phyloP scores from a whole-genome alignment of 1,284 basidiomycete species.

The Malassezia brasiliensis region DNA sequence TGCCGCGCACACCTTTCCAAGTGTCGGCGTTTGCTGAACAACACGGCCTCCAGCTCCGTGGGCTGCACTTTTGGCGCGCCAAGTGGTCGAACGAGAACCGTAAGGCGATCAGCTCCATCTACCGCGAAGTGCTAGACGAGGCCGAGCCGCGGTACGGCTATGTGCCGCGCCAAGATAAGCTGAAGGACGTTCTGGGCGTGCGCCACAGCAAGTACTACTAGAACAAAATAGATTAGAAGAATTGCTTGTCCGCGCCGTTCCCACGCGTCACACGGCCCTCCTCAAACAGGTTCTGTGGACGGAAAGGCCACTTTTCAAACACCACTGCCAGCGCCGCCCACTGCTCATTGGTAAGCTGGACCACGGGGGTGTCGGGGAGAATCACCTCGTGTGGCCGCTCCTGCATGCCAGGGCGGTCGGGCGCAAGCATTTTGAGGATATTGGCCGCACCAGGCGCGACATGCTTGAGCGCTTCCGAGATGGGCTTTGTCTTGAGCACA shows the following conservation, averaged over 20 bases:
- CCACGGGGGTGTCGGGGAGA: constrained; percentile 25
- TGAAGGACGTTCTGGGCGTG: constrained; percentile 14
- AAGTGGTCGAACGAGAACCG: constrained; percentile 56
- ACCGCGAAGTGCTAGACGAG: constrained; percentile 55
- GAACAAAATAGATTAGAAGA: background rate
- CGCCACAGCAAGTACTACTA: constrained; percentile 20
- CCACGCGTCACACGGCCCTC: constrained; percentile 25
- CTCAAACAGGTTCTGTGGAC: constrained; percentile 31
- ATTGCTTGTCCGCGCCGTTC: constrained; percentile 17
- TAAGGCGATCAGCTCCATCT: constrained; percentile 59
- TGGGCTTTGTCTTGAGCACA: constrained; percentile 26
- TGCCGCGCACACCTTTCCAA: constrained; percentile 55
- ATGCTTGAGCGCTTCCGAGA: constrained; percentile 32
- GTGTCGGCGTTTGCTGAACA: constrained; percentile 58
- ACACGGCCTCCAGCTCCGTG: constrained; percentile 56
- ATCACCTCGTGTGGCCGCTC: constrained; percentile 22
- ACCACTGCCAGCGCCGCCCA: constrained; percentile 35
- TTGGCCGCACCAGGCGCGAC: constrained; percentile 38
- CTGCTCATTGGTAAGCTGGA: constrained; percentile 32
- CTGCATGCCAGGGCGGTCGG: constrained; percentile 20
- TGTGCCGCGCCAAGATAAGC: constrained; percentile 6
- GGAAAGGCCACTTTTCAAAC: constrained; percentile 46
- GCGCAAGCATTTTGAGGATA: constrained; percentile 29
- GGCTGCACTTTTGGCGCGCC: constrained; percentile 72
- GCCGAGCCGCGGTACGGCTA: constrained; percentile 17